Conservation (phyloP, 805 yeast species). For the Ascoidea tarda region DNA sequence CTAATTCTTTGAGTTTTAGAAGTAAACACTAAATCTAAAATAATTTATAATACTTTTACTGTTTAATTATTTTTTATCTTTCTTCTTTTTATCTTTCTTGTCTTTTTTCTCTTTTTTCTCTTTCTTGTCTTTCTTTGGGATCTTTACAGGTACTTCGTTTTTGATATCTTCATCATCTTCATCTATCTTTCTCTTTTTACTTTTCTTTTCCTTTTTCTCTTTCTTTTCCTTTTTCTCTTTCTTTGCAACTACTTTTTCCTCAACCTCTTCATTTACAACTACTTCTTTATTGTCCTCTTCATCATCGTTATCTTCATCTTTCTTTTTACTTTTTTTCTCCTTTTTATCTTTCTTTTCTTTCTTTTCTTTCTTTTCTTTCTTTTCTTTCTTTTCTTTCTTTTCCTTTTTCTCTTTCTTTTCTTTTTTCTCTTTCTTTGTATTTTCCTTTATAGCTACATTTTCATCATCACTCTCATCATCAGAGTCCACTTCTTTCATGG, state of each 20-base stretch:
- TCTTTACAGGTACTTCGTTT: conserved; percentile 16
- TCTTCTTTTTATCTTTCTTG: conserved; percentile 6
- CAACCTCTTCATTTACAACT: too few species aligned
- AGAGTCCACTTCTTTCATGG: conserved; percentile 18
- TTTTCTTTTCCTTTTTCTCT: conserved; percentile 21
- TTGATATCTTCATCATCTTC: conserved; percentile 15
- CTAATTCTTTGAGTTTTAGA: too few species aligned
- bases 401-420: conserved; percentile 21
- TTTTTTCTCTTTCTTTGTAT: conserved; percentile 20
- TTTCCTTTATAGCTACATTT: conserved; percentile 20
- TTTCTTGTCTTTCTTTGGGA: conserved; percentile 20
- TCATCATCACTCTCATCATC: conserved; percentile 25
- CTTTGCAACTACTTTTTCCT: conserved; percentile 14
- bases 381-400: conserved; percentile 14
- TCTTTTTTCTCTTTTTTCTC: conserved; percentile 6
- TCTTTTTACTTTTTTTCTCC: conserved; percentile 17
- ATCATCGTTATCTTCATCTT: conserved; percentile 20
- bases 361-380: conserved; percentile 20
- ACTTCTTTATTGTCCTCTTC: conserved; percentile 11
- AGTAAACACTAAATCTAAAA: too few species aligned
- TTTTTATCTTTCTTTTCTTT: conserved; percentile 17
- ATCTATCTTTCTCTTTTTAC: conserved; percentile 18
- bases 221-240: conserved; percentile 18
- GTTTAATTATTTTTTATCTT: conserved; percentile 5
- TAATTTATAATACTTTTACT: background rate